These are phyloP conservation scores for Suillus occidentalis DNA, from an alignment of 768 basidiomycete species.

Conservation along the genomic window DNA sequence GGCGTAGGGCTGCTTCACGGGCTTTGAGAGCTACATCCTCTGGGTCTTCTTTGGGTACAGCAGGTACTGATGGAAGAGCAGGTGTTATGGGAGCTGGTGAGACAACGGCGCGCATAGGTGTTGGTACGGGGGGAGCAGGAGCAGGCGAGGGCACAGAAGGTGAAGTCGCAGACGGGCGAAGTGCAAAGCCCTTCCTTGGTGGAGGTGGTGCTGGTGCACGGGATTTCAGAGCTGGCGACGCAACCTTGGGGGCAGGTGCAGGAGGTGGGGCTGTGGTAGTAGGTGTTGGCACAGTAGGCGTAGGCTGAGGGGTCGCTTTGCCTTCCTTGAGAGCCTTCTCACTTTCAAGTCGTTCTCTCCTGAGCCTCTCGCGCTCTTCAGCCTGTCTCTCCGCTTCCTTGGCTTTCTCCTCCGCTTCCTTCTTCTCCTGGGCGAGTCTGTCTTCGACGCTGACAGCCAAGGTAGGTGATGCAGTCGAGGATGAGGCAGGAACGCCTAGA, in stretches of 20 bases:
- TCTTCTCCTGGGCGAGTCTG: slow-evolving; percentile 80
- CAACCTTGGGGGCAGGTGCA: slow-evolving; percentile 34
- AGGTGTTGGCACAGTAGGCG: slow-evolving; percentile 43
- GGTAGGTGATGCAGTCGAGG: slow-evolving; percentile 37
- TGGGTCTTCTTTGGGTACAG: slow-evolving; percentile 58
- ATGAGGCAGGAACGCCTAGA: slow-evolving; percentile 64
- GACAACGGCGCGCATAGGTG: slow-evolving; percentile 22
- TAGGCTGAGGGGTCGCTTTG: slow-evolving; percentile 34
- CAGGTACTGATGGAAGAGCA: slow-evolving; percentile 25
- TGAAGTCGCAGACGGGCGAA: slow-evolving; percentile 20
- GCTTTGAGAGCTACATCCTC: slow-evolving; percentile 73
- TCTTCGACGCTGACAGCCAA: slow-evolving; percentile 85
- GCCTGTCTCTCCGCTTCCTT: slow-evolving; percentile 77
- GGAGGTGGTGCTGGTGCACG: slow-evolving; percentile 42
- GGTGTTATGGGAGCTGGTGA: slow-evolving; percentile 27
- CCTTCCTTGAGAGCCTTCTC: slow-evolving; percentile 67
- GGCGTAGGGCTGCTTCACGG: slow-evolving; percentile 69
- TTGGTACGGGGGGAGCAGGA: slow-evolving; percentile 23
- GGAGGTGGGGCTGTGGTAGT: slow-evolving; percentile 45
- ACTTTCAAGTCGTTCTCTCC: slow-evolving; percentile 71
- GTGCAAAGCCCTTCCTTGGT: slow-evolving; percentile 17
- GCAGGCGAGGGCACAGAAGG: slow-evolving; percentile 20
- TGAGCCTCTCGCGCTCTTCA: slow-evolving; percentile 71
- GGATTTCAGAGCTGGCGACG: slow-evolving; percentile 37
- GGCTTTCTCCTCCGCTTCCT: slow-evolving; percentile 87